Percentiles rank a stretch among this genome's conserved stretches.
Conservation (phyloP, 768 basidiomycete genomes). For the Crassisporium funariophilum region DNA sequence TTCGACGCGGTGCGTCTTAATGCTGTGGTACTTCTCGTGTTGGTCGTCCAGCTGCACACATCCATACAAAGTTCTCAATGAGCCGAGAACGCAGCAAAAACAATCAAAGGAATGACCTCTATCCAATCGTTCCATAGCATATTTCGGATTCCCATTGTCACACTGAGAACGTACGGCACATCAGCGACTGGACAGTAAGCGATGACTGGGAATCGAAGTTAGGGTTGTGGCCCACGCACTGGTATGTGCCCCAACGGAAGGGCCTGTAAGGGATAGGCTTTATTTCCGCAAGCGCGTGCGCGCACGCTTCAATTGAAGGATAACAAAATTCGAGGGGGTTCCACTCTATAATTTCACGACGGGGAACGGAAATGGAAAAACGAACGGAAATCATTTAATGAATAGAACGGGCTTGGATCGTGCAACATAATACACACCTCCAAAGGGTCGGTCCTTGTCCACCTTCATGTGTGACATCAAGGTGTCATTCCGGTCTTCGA, state of each 20-base stretch:
- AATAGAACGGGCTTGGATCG: no score
- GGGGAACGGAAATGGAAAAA: background rate
- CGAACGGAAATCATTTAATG: no score
- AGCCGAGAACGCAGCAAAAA: background rate
- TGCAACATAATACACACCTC: constrained; percentile 23
- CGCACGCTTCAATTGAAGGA: constrained; percentile 47
- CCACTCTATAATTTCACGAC: constrained; percentile 46
- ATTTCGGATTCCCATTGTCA: constrained; percentile 68
- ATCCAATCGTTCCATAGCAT: constrained; percentile 79
- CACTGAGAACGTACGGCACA: constrained; percentile 33
- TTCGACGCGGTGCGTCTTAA: constrained; percentile 57
- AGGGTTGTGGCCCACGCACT: constrained; percentile 42
- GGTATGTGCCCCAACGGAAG: constrained; percentile 62
- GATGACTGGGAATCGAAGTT: background rate
- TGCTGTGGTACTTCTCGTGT: constrained; percentile 54
- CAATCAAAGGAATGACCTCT: constrained; percentile 47
- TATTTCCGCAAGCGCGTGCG: constrained; percentile 41
- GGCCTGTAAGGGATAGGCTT: constrained; percentile 67
- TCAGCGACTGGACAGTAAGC: background rate
- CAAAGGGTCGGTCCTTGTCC: constrained; percentile 23
- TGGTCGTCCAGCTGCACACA: constrained; percentile 58
- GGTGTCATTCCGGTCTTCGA: background rate
- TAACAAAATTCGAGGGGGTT: constrained; percentile 51
- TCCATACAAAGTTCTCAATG: no score
- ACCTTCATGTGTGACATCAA: background rate